phyloP scores from a whole-genome alignment of 1,284 basidiomycete species.

The Pseudozyma pruni region DNA sequence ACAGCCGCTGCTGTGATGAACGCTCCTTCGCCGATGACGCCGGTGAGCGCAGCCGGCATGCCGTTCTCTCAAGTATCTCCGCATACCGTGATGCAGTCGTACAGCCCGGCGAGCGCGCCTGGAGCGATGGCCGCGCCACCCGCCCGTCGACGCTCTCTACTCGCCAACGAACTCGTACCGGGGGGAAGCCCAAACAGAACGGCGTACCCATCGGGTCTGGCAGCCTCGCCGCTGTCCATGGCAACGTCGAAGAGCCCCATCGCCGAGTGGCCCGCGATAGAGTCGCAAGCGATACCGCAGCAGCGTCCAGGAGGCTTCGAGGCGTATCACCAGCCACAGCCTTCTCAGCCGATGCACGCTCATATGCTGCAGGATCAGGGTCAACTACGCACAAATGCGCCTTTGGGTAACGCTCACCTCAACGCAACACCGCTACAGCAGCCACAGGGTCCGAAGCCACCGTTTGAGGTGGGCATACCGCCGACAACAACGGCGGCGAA shows the following conservation, averaged over 20 bases:
- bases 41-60: neutral
- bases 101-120: conserved; percentile 16
- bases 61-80: conserved; percentile 13
- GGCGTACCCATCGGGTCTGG: conserved; percentile 4
- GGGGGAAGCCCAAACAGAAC: neutral
- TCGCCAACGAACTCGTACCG: neutral
- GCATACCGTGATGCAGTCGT: conserved; percentile 12
- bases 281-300: neutral
- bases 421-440: conserved; percentile 1
- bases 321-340: too few species aligned
- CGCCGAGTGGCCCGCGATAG: conserved; percentile 4
- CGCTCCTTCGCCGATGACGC: conserved; percentile 3
- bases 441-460: too few species aligned
- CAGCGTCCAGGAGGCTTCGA: too few species aligned
- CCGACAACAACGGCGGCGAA: too few species aligned
- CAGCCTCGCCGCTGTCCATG: conserved; percentile 1
- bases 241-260: conserved; percentile 10
- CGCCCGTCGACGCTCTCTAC: conserved; percentile 5
- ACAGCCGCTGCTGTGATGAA: neutral
- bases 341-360: too few species aligned
- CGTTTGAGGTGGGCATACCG: too few species aligned
- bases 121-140: neutral
- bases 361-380: too few species aligned
- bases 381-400: too few species aligned
- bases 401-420: neutral